These are phyloP conservation scores for Pythium oligandrum DNA, from an alignment of 352 stramenopile genomes.

Conservation along the genomic window DNA sequence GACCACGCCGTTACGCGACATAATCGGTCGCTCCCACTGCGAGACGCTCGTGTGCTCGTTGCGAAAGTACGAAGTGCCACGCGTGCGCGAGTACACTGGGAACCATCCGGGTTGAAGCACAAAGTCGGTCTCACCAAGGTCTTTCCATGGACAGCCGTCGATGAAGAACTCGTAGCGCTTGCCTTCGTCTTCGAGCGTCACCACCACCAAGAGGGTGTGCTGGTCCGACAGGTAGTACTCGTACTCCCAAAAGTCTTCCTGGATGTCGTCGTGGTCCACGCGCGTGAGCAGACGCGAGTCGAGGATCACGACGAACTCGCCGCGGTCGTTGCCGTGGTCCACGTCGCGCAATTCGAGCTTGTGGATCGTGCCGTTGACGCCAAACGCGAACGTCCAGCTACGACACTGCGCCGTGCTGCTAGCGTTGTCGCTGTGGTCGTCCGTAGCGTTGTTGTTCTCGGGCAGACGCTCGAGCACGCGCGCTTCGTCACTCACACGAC, in stretches of 20 bases:
- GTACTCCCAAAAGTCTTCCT: conserved; percentile 65
- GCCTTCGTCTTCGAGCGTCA: conserved; percentile 56
- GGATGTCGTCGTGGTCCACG: conserved; percentile 62
- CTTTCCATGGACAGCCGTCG: conserved; percentile 61
- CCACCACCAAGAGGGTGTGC: conserved; percentile 58
- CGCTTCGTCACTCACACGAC: conserved; percentile 51
- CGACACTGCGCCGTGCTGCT: conserved; percentile 37
- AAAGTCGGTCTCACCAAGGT: conserved; percentile 79
- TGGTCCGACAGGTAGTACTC: conserved; percentile 68
- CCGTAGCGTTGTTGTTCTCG: conserved; percentile 19
- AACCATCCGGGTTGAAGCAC: conserved; percentile 75
- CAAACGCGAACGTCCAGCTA: conserved; percentile 83
- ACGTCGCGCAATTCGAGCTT: conserved; percentile 72
- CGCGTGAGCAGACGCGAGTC: conserved; percentile 56
- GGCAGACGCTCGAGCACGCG: conserved; percentile 26
- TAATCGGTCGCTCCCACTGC: conserved; percentile 73
- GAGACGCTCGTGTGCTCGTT: conserved; percentile 57
- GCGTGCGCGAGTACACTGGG: conserved; percentile 72
- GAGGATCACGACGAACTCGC: conserved; percentile 76
- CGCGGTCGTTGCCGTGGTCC: conserved; percentile 51
- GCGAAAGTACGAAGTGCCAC: conserved; percentile 69
- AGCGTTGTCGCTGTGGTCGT: conserved; percentile 8
- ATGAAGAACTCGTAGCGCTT: conserved; percentile 79
- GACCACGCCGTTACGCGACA: conserved; percentile 38
- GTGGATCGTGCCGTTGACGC: conserved; percentile 65